Evolutionary conservation across 2,329 filamentous ascomycete species (phyloP), one percentile per base, ranked within the genome.

Genomic region (Xylaria sp.): DNA sequence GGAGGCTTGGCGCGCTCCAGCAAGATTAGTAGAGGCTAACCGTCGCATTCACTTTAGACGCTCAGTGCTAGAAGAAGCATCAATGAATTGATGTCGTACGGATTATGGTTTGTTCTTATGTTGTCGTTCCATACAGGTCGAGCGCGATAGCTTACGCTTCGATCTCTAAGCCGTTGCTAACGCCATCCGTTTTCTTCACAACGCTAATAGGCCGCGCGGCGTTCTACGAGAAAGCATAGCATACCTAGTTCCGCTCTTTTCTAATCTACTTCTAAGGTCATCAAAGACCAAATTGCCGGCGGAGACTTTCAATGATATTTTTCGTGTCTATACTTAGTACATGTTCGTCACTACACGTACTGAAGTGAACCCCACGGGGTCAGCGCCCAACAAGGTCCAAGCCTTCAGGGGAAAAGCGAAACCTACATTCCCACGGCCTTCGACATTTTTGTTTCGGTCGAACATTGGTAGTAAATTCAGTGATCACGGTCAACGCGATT

Each of bases 131-230:
- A 37, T 37, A 10, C 25, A 5, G 3, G 27, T 18, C 13, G 27
- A 37, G 29, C 4, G 27, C 16, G 27, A 8, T 29, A 37, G 47
- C 21, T 13, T 47, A 29, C 10, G 13, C 58, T 37, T 37, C 44
- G 4, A 16, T 23, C 48, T 18, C n/a, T 25, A 18, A 51, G 21
- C 4, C 5, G 9, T 23, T 54, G 48, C 60, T 62, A 48, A 54
- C 60, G 60, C 60, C 60, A 62, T 44, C 60, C 47, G 13, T 29
- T 42, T 18, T n/a, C 23, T 23, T 44, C 25, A 21, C 16, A 23
- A 18, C 48, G 48, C 35, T 42, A 47, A 21, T 9, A 29, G 48
- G 3, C 16, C 32, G n/a, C 21, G 13, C 13, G 10, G 27, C 50
- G 5, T 12, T 37, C 51, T 16, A 3, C 47, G 13, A 50, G 2